Evolutionary conservation across 768 basidiomycete species (phyloP), one percentile per base, ranked within the genome.

Genomic region (Lactarius sanguifluus): DNA sequence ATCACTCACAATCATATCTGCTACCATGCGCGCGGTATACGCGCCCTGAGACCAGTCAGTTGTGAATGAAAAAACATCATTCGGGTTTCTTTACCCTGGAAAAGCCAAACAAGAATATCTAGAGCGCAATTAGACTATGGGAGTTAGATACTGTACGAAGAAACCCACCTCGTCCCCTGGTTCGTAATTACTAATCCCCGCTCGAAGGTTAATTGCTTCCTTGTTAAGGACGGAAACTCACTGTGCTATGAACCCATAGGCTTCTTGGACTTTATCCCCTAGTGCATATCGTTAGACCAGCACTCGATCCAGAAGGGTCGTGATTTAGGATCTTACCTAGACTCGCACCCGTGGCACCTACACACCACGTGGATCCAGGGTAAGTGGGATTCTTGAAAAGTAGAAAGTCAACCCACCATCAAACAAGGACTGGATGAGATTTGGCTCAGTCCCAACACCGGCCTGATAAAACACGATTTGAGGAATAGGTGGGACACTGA

Each of bases 101-200:
- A 75, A 91, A 91, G 8, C 90, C 90, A 74, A 91, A 91, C 34
- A 90, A 79, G 74, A 87, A 91, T 16, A 91, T 86, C 89, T 91
- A 64, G 47, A 41, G 7, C 9, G 30, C 20, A 40, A 50, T 32
- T 36, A 20, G 7, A 56, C 30, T 32, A 59, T 34, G 32, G 38
- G 18, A 23, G 34, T n/a, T 36, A 57, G 32, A 23, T 61, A n/a
- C n/a, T n/a, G n/a, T n/a, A 38, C 36, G 3, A 5, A 55, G 10
- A 5, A 40, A 18, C 71, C 28, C 69, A 88, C 89, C 79, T 91
- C 89, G 75, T 91, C 90, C 58, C 88, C 89, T 18, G 85, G 85
- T 58, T 76, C 77, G 70, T 86, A 91, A 69, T 91, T 91, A 68
- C 89, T 91, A 67, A 50, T 7, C 64, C 28, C 40, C 40, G 9